phyloP scores from a whole-genome alignment of 352 stramenopile species.

The Pythium utonaiense region DNA sequence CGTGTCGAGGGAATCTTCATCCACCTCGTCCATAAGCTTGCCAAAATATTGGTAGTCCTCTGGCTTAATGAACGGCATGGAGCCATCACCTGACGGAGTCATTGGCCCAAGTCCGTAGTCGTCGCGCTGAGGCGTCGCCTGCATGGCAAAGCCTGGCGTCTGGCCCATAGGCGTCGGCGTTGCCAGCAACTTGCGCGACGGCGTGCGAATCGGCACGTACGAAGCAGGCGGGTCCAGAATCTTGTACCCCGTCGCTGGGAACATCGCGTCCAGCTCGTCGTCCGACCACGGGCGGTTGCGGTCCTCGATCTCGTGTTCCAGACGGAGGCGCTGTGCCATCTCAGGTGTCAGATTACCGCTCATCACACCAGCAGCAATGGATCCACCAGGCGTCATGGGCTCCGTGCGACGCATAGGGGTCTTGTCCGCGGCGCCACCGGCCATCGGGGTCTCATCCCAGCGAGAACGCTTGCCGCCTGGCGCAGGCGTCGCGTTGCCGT shows the following conservation, averaged over 20 bases:
- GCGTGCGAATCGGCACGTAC: constrained; percentile 96
- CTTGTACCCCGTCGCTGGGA: constrained; percentile 94
- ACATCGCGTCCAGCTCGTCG: constrained; percentile 96
- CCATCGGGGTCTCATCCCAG: constrained; percentile 96
- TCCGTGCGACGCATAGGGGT: constrained; percentile 43
- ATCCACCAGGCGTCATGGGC: constrained; percentile 71
- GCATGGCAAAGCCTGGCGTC: constrained; percentile 90
- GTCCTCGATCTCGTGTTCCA: constrained; percentile 97
- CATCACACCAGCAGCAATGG: constrained; percentile 49
- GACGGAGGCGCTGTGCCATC: constrained; percentile 90
- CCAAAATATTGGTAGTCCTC: constrained; percentile 99
- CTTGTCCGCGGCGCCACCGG: constrained; percentile 38
- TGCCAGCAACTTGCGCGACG: constrained; percentile 92
- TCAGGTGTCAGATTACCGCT: constrained; percentile 84
- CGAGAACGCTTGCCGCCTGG: constrained; percentile 87
- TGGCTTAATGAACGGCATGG: constrained; percentile 97
- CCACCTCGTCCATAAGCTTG: constrained; percentile 92
- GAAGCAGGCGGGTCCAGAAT: constrained; percentile 93
- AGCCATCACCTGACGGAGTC: constrained; percentile 69
- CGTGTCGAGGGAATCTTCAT: constrained; percentile 83
- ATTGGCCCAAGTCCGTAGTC: constrained; percentile 71
- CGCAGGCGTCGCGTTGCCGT: constrained; percentile 46
- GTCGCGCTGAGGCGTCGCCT: constrained; percentile 69
- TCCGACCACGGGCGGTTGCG: constrained; percentile 95
- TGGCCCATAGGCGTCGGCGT: constrained; percentile 94